phyloP scores from a whole-genome alignment of 108 stramenopile species.

The Aureococcus anophagefferens region DNA sequence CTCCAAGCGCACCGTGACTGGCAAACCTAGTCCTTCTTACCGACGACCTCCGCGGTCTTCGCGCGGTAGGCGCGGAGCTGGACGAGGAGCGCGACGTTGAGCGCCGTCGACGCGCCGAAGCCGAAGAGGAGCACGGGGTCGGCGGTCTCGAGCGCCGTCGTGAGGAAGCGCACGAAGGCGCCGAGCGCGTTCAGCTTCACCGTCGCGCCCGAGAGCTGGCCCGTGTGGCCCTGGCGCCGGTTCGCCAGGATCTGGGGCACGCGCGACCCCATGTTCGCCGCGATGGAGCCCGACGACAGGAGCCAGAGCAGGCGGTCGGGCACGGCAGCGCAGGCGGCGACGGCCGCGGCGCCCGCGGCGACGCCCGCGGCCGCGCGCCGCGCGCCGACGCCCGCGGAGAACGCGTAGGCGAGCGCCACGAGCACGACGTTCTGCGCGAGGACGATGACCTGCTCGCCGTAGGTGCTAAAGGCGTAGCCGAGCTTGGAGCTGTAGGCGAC shows the following conservation, averaged over 20 bases:
- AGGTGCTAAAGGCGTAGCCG: background rate
- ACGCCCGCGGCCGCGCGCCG: background rate
- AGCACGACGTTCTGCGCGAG: background rate
- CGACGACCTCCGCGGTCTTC: too few relatives aligned
- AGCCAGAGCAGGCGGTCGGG: background rate
- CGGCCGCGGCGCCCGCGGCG: background rate
- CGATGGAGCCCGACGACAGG: background rate
- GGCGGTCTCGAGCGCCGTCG: background rate
- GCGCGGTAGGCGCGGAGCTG: background rate
- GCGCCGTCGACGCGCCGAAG: background rate
- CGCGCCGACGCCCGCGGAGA: background rate
- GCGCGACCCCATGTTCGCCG: background rate
- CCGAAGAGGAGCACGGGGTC: background rate
- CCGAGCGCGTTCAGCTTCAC: background rate
- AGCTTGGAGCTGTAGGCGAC: background rate
- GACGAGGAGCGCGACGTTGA: background rate
- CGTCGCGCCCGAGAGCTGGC: background rate
- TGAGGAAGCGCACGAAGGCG: background rate
- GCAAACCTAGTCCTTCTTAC: too few relatives aligned
- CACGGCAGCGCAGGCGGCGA: background rate
- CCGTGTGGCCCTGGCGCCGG: background rate
- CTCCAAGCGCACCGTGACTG: too few relatives aligned
- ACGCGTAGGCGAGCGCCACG: background rate
- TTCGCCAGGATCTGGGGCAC: background rate
- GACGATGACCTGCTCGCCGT: background rate